A percentile compares a stretch with the other conserved stretches of the same genome.
phyloP scores from a whole-genome alignment of 768 basidiomycete species.

The Kwoniella sp. region DNA sequence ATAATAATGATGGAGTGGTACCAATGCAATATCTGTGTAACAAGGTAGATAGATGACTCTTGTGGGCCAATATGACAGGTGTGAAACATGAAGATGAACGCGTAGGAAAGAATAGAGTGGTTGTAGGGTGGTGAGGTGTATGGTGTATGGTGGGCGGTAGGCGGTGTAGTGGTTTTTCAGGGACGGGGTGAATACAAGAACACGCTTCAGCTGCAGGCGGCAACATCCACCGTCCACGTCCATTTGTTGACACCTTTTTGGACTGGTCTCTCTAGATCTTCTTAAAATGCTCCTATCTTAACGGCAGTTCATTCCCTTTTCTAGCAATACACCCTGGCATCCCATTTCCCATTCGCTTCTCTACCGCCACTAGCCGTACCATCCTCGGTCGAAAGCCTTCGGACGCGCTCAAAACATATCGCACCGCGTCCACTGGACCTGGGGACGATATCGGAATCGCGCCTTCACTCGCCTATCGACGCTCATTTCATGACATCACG shows the following conservation, averaged over 20 bases:
- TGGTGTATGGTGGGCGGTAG: not conserved
- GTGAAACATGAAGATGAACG: not conserved
- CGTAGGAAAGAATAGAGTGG: not conserved
- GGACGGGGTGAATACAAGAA: too few relatives aligned
- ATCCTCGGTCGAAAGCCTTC: too few relatives aligned
- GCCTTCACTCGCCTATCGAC: too few relatives aligned
- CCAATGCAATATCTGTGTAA: too few relatives aligned
- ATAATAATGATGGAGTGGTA: not conserved
- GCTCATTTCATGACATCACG: conserved; percentile 3
- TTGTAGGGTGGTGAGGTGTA: too few relatives aligned
- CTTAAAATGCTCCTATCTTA: conserved; percentile 4
- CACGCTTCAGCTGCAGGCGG: not conserved
- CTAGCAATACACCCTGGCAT: not conserved
- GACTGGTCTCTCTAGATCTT: not conserved
- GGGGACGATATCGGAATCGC: too few relatives aligned
- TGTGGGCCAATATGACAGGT: not conserved
- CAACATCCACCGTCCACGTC: not conserved
- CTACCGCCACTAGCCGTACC: too few relatives aligned
- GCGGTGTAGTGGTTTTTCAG: not conserved
- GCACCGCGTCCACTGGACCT: too few relatives aligned
- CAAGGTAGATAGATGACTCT: not conserved
- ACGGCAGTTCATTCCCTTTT: not conserved
- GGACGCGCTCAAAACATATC: too few relatives aligned
- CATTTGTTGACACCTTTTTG: not conserved
- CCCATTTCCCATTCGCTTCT: too few relatives aligned